These are phyloP conservation scores for Talaromyces sp. DNA, from an alignment of 2,329 filamentous ascomycete species.

Conservation along the genomic window DNA sequence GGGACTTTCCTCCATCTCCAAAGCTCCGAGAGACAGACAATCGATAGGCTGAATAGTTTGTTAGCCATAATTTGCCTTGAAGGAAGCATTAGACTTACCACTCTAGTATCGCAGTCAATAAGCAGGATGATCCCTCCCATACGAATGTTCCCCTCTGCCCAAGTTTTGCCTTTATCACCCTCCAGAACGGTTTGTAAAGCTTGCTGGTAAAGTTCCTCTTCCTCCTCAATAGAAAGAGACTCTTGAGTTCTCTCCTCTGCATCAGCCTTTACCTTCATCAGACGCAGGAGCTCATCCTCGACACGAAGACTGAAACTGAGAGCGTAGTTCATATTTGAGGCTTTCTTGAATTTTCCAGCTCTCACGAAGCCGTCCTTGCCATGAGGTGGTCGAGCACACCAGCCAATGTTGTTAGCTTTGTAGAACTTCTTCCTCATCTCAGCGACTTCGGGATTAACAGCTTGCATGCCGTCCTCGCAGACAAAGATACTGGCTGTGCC, in stretches of 20 bases:
- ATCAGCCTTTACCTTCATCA: slow-evolving; percentile 30
- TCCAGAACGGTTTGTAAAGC: slow-evolving; percentile 48
- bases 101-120: slow-evolving; percentile 68
- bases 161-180: slow-evolving; percentile 39
- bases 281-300: slow-evolving; percentile 56
- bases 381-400: slow-evolving; percentile 48
- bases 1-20: slow-evolving; percentile 69
- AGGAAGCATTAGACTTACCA: slow-evolving; percentile 31
- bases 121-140: slow-evolving; percentile 77
- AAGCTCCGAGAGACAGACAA: slow-evolving; percentile 67
- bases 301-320: slow-evolving; percentile 61
- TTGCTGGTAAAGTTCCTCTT: slow-evolving; percentile 43
- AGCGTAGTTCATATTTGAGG: slow-evolving; percentile 73
- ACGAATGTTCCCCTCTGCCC: slow-evolving; percentile 79
- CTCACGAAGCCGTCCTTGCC: slow-evolving; percentile 51
- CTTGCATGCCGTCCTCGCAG: slow-evolving; percentile 43
- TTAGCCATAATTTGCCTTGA: neutral
- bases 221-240: slow-evolving; percentile 31
- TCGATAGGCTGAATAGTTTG: slow-evolving; percentile 50
- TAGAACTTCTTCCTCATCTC: slow-evolving; percentile 51
- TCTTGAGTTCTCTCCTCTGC: slow-evolving; percentile 17
- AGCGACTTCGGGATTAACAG: slow-evolving; percentile 42
- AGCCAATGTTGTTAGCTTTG: slow-evolving; percentile 52
- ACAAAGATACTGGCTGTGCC: slow-evolving; percentile 40
- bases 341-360: slow-evolving; percentile 69